Evolutionary conservation across 805 yeast genomes (phyloP).

Genomic region (Yamadazyma takamatsuzukensis): DNA sequence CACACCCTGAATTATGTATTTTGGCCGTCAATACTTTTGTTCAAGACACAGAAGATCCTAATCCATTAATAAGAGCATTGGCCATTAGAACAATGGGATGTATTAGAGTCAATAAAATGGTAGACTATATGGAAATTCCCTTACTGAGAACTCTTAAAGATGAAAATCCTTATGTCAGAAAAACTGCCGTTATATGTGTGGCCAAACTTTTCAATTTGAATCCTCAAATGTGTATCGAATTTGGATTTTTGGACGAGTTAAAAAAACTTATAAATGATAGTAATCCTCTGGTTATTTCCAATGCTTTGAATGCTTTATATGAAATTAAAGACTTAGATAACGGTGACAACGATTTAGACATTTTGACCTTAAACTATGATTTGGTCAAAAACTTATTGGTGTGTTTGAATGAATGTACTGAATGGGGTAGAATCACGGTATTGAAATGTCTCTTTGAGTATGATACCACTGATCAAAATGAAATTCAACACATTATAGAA

Average conservation of each 20-base stretch:
- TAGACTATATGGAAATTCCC: conserved; percentile 91
- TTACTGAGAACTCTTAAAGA: conserved; percentile 79
- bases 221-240: conserved; percentile 75
- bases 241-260: conserved; percentile 75
- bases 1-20: conserved; percentile 93
- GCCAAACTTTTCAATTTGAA: conserved; percentile 90
- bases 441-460: conserved; percentile 78
- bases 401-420: conserved; percentile 95
- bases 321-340: conserved; percentile 76
- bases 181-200: conserved; percentile 96
- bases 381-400: conserved; percentile 61
- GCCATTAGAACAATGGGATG: conserved; percentile 99
- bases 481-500: conserved; percentile 82
- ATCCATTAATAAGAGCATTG: conserved; percentile 91
- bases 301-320: conserved; percentile 79
- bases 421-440: conserved; percentile 96
- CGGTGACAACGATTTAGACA: conserved; percentile 16
- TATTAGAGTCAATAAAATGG: conserved; percentile 91
- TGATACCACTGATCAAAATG: conserved; percentile 50
- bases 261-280: conserved; percentile 71
- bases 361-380: conserved; percentile 36
- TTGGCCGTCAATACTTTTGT: conserved; percentile 97
- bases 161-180: conserved; percentile 95
- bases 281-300: conserved; percentile 97
- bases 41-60: conserved; percentile 91